These are phyloP conservation scores for Hippophae rhamnoides DNA, from an alignment of 306 rosid genomes.

Conservation along the genomic window DNA sequence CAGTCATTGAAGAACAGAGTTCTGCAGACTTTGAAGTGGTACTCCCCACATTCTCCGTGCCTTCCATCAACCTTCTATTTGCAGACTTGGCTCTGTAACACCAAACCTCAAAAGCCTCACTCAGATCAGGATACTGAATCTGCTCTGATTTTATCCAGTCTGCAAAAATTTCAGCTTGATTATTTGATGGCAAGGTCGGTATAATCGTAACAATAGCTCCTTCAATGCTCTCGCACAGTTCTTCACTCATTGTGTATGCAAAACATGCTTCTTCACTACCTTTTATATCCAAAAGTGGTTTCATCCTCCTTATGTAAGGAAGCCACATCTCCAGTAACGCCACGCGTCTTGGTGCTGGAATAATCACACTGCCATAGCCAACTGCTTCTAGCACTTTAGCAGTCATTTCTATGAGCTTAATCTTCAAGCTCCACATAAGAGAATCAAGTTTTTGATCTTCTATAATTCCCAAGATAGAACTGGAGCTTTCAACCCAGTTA, in stretches of 20 bases:
- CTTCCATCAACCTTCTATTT: slow-evolving; percentile 68
- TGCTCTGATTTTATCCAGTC: slow-evolving; percentile 66
- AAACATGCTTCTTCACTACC: slow-evolving; percentile 40
- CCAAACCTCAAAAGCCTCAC: slow-evolving; percentile 92
- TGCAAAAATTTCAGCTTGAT: slow-evolving; percentile 85
- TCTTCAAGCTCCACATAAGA: slow-evolving; percentile 74
- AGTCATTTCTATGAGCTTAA: slow-evolving; percentile 66
- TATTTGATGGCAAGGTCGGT: slow-evolving; percentile 76
- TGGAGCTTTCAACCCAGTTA: slow-evolving; percentile 58
- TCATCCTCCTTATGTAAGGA: slow-evolving; percentile 74
- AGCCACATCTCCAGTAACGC: slow-evolving; percentile 68
- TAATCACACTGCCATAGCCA: slow-evolving; percentile 77
- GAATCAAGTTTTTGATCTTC: slow-evolving; percentile 65
- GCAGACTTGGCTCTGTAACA: slow-evolving; percentile 89
- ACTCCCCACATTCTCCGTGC: slow-evolving; percentile 33
- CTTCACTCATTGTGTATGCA: slow-evolving; percentile 61
- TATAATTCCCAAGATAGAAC: slow-evolving; percentile 34
- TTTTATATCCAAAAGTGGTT: slow-evolving; percentile 63
- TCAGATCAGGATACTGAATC: slow-evolving; percentile 66
- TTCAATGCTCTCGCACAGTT: slow-evolving; percentile 68
- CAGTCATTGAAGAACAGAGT: not conserved
- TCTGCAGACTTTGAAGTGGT: slow-evolving; percentile 26
- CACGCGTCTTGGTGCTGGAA: slow-evolving; percentile 53
- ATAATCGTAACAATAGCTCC: slow-evolving; percentile 67
- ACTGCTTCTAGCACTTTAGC: slow-evolving; percentile 89